phyloP scores from a whole-genome alignment of 805 yeast species.

The Starmerella vaccinii region DNA sequence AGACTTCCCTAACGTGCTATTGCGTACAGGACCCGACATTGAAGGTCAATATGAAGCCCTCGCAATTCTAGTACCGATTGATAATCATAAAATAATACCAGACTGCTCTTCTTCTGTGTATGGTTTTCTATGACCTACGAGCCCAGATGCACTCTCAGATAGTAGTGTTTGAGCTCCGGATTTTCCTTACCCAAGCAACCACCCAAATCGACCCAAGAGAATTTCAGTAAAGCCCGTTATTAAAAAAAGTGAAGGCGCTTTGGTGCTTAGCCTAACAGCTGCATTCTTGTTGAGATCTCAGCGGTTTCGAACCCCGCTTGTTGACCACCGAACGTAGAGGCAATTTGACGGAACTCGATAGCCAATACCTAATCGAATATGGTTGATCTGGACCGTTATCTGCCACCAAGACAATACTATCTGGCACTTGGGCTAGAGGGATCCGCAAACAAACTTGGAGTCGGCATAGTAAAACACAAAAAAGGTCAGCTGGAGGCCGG shows the following conservation, averaged over 20 bases:
- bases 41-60: too few species aligned
- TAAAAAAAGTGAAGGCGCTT: background rate
- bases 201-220: background rate
- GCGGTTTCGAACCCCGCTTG: too few species aligned
- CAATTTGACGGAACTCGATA: too few species aligned
- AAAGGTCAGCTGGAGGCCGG: slow-evolving; percentile 45
- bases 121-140: background rate
- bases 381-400: slow-evolving; percentile 40
- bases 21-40: too few species aligned
- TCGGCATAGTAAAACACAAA: slow-evolving; percentile 76
- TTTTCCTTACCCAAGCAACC: background rate
- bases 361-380: slow-evolving; percentile 24
- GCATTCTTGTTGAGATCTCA: too few species aligned
- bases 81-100: too few species aligned
- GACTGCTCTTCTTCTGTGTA: background rate
- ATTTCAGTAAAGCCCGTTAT: slow-evolving; percentile 6
- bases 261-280: too few species aligned
- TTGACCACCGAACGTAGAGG: too few species aligned
- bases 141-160: background rate
- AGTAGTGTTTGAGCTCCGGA: background rate
- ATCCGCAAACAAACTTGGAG: slow-evolving; percentile 92
- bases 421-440: slow-evolving; percentile 90
- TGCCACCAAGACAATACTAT: slow-evolving; percentile 36
- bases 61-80: too few species aligned
- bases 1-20: too few species aligned